phyloP scores from a whole-genome alignment of 2,329 filamentous ascomycete genomes.

The Arachnomyces sp. region DNA sequence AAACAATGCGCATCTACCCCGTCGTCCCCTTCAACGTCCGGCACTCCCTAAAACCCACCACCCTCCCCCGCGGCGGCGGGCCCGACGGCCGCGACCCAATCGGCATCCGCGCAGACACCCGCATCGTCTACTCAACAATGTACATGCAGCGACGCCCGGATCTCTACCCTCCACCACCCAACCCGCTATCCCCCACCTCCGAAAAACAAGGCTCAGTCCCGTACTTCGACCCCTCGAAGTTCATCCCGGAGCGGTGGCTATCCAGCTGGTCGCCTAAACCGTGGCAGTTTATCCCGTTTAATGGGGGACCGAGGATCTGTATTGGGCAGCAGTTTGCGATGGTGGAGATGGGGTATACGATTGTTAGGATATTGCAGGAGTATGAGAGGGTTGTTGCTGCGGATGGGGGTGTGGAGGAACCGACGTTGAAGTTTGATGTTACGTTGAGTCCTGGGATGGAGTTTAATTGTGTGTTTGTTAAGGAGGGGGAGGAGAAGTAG shows the following conservation, averaged over 20 bases:
- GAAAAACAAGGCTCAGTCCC: conserved; percentile 22
- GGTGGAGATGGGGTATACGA: conserved; percentile 49
- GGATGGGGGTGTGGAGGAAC: conserved; percentile 28
- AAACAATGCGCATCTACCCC: conserved; percentile 70
- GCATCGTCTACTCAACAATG: conserved; percentile 44
- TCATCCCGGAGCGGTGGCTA: conserved; percentile 44
- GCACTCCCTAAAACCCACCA: conserved; percentile 62
- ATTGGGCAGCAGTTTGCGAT: conserved; percentile 53
- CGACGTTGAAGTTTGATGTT: conserved; percentile 29
- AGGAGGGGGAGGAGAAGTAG: conserved; percentile 16
- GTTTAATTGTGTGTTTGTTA: conserved; percentile 33
- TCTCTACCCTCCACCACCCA: conserved; percentile 36
- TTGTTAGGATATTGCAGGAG: conserved; percentile 35
- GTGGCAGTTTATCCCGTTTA: conserved; percentile 50
- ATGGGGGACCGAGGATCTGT: conserved; percentile 46
- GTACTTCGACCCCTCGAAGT: conserved; percentile 35
- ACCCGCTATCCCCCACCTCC: conserved; percentile 1
- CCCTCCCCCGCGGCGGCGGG: conserved; percentile 58
- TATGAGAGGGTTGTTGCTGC: conserved; percentile 26
- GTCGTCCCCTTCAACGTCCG: conserved; percentile 73
- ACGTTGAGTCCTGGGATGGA: conserved; percentile 30
- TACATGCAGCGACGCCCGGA: conserved; percentile 44
- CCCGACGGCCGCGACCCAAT: conserved; percentile 38
- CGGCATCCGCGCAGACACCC: conserved; percentile 40
- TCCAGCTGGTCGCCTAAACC: conserved; percentile 44